phyloP scores from a whole-genome alignment of 1,284 basidiomycete genomes.

The Heterobasidion occidentale region DNA sequence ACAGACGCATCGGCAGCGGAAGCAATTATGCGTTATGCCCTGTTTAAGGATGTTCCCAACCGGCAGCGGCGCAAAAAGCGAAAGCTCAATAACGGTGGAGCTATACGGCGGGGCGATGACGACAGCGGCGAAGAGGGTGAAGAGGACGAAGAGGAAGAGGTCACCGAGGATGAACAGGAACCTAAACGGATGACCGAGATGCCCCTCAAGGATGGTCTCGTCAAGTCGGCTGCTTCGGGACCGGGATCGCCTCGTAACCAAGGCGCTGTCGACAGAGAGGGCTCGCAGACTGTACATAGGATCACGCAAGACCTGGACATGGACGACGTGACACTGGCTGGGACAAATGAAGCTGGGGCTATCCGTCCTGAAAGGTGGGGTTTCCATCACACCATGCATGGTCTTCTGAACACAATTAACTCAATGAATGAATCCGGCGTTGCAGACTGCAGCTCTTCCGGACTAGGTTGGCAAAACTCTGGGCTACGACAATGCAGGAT shows the following conservation, averaged over 20 bases:
- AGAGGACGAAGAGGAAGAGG: conserved; percentile 41
- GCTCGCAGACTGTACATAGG: conserved; percentile 28
- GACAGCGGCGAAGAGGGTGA: conserved; percentile 33
- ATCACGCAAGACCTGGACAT: conserved; percentile 47
- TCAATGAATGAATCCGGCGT: conserved; percentile 4
- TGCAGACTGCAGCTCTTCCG: conserved; percentile 73
- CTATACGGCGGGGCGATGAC: conserved; percentile 27
- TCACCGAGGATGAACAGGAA: conserved; percentile 41
- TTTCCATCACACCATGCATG: not conserved
- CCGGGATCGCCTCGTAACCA: conserved; percentile 15
- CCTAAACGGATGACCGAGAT: conserved; percentile 47
- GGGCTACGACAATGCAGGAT: conserved; percentile 63
- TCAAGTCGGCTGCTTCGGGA: conserved; percentile 19
- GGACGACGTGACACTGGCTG: conserved; percentile 36
- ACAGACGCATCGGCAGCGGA: conserved; percentile 89
- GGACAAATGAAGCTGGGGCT: conserved; percentile 27
- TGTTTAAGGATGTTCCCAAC: conserved; percentile 96
- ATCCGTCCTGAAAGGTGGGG: conserved; percentile 51
- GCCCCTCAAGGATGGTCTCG: conserved; percentile 20
- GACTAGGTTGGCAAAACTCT: conserved; percentile 60
- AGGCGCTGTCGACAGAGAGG: conserved; percentile 41
- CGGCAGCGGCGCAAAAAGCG: conserved; percentile 72
- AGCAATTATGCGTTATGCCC: conserved; percentile 92
- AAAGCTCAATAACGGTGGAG: conserved; percentile 64
- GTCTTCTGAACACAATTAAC: not conserved